Evolutionary conservation across 257 asterid genomes (phyloP).

Genomic region (Solanum sejunctum): DNA sequence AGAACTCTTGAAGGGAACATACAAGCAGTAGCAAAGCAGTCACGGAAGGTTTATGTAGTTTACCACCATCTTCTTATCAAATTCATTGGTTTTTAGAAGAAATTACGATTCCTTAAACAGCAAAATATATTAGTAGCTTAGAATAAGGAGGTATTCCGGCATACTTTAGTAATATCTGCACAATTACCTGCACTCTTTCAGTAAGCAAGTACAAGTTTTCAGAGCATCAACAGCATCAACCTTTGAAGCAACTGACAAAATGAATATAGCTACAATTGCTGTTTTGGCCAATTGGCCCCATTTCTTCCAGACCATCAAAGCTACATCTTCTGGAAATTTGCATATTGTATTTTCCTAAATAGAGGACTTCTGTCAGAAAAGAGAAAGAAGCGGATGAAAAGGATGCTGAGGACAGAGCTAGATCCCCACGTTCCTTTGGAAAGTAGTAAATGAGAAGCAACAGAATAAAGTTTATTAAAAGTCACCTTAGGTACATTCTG

Average conservation of each 20-base stretch:
- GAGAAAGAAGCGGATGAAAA: background rate
- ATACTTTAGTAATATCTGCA: background rate
- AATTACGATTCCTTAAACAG: background rate
- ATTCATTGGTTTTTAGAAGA: background rate
- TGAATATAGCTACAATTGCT: conserved; percentile 41
- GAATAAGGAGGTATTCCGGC: background rate
- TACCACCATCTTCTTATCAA: background rate
- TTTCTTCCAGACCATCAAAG: conserved; percentile 28
- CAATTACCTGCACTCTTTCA: conserved; percentile 88
- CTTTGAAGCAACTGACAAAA: conserved; percentile 46
- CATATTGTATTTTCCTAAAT: conserved; percentile 32
- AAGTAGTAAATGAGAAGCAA: background rate
- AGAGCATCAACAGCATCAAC: conserved; percentile 93
- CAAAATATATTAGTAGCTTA: background rate
- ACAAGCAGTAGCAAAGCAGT: background rate
- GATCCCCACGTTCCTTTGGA: background rate
- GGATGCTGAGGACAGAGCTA: background rate
- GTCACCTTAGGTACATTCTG: conserved; percentile 33
- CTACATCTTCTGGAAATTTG: conserved; percentile 19
- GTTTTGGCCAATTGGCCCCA: conserved; percentile 47
- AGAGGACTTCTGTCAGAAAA: background rate
- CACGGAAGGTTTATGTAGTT: background rate
- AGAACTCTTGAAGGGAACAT: background rate
- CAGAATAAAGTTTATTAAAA: background rate
- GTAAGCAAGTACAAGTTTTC: conserved; percentile 73